A percentile compares a stretch with the other conserved stretches of the same genome.
phyloP scores from a whole-genome alignment of 2,329 filamentous ascomycete genomes.

The Botrytis cinerea region DNA sequence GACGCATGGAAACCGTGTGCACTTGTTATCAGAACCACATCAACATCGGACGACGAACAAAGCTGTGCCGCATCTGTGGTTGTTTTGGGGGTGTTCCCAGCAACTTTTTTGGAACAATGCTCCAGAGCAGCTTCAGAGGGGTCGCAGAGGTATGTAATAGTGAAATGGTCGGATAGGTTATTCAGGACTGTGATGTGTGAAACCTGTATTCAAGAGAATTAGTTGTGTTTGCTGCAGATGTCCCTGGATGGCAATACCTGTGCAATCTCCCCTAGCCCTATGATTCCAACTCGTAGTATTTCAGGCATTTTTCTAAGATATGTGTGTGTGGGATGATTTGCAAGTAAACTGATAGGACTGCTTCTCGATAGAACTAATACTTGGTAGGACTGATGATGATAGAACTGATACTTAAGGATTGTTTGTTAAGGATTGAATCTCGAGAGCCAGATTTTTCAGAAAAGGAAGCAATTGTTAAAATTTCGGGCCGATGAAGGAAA shows the following conservation, averaged over 20 bases:
- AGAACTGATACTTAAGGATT: not conserved
- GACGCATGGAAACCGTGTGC: constrained; percentile 57
- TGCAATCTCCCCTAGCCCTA: constrained; percentile 51
- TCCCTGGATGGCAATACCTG: constrained; percentile 39
- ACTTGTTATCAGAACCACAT: constrained; percentile 51
- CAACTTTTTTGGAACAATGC: constrained; percentile 44
- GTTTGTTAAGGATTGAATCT: not conserved
- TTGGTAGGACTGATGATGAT: not conserved
- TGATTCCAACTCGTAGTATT: constrained; percentile 30
- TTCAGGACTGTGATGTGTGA: constrained; percentile 52
- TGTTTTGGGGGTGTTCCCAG: constrained; percentile 19
- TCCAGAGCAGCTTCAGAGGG: constrained; percentile 45
- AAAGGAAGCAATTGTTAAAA: not conserved
- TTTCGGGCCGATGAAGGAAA: not conserved
- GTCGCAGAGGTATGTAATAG: constrained; percentile 42
- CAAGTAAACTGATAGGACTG: not conserved
- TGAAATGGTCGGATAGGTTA: constrained; percentile 42
- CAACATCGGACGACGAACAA: constrained; percentile 27
- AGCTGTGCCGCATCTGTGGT: constrained; percentile 35
- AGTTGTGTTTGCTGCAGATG: not conserved
- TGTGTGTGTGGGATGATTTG: not conserved
- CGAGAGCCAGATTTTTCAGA: not conserved
- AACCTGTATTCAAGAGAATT: constrained; percentile 36
- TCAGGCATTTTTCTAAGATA: constrained; percentile 10
- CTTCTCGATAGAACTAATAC: not conserved